Percentiles rank a stretch among this genome's conserved stretches.
Evolutionary conservation across 1,284 basidiomycete species (phyloP).

Genomic region (Cystobasidium sp.): DNA sequence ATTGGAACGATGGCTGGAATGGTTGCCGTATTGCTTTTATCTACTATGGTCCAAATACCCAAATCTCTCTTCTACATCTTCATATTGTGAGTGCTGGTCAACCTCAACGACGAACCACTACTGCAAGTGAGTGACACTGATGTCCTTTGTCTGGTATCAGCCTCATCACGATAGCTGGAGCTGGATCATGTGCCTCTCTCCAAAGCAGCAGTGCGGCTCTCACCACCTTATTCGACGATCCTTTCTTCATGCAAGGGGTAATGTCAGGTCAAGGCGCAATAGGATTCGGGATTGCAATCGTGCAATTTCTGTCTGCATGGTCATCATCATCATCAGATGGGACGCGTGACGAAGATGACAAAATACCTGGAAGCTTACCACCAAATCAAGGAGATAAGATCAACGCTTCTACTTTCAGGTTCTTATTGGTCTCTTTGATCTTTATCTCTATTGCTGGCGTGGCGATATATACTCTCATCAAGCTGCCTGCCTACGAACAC

Average conservation of each 20-base stretch:
- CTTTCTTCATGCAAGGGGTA: slow-evolving; percentile 53
- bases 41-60: slow-evolving; percentile 45
- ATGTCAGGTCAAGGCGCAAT: slow-evolving; percentile 53
- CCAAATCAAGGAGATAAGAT: slow-evolving; percentile 30
- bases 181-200: slow-evolving; percentile 23
- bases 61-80: slow-evolving; percentile 47
- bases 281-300: slow-evolving; percentile 51
- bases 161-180: slow-evolving; percentile 8
- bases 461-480: slow-evolving; percentile 45
- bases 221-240: slow-evolving; percentile 50
- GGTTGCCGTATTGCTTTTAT: slow-evolving; percentile 46
- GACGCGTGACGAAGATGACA: background rate
- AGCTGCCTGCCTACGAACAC: slow-evolving; percentile 35
- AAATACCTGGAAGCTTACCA: background rate
- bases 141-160: background rate
- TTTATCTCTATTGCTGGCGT: slow-evolving; percentile 47
- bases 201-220: slow-evolving; percentile 38
- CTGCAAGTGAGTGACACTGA: background rate
- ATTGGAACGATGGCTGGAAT: slow-evolving; percentile 38
- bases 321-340: background rate
- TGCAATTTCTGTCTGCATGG: slow-evolving; percentile 52
- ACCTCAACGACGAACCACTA: background rate
- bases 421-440: slow-evolving; percentile 50
- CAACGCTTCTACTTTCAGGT: slow-evolving; percentile 47
- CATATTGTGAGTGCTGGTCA: slow-evolving; percentile 46